Evolutionary conservation across 1,284 basidiomycete species (phyloP), one percentile per base, ranked within the genome.

Genomic region (Moesziomyces parantarcticus): DNA sequence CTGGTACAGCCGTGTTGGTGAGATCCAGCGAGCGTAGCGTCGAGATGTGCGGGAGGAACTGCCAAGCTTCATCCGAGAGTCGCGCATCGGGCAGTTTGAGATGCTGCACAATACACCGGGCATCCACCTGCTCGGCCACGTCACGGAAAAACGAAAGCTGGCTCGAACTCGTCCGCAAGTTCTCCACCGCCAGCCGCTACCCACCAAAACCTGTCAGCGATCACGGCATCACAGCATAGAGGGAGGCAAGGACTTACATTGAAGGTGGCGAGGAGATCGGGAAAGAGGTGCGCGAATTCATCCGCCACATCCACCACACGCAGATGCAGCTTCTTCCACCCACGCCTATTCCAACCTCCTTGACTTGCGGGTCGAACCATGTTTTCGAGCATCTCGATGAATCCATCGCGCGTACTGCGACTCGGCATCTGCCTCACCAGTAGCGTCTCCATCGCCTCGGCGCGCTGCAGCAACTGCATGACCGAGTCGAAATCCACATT

Each of bases 201-300:
- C n/a, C 43, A 40, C 44, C 20, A 13, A 45, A 2, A 8, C 7
- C 2, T 18, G 16, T 45, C 44, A 45, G 44, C 44, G 22, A 14
- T 4, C 44, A 21, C 18, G 20, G 3, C 34, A 36, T 36, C 34
- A 14, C n/a, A 16, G 3, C 29, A n/a, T 8, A 43, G 50, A 26
- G n/a, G 16, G 42, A n/a, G 22, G 9, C 7, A 16, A 16, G 25
- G 7, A 55, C 58, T 54, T 50, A 61, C 52, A 10, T 42, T 43
- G 26, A 65, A 65, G 16, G 47, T 51, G n/a, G 47, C 20, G 16
- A 59, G 43, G 1, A 65, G 57, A 5, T 23, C 16, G 5, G 63
- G 57, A n/a, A 65, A 59, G 18, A 65, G n/a, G 10, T 65, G 29
- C 5, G 47, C 57, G 47, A 59, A 65, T 34, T 58, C 56, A 23